These are phyloP conservation scores for Zasmidium citrigriseum DNA, from an alignment of 2,329 filamentous ascomycete species.

Conservation along the genomic window DNA sequence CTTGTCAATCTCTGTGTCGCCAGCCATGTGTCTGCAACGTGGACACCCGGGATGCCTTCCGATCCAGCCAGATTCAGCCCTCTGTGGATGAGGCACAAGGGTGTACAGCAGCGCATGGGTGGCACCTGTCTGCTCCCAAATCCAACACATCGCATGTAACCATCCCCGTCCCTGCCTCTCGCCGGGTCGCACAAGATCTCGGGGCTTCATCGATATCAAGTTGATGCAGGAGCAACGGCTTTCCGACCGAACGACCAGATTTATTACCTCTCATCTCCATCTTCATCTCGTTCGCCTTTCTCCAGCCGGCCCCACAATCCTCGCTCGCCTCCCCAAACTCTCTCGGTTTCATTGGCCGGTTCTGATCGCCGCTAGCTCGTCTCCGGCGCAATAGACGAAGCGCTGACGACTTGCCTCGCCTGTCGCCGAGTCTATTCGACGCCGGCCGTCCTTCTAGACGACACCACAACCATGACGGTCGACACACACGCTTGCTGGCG, in stretches of 20 bases:
- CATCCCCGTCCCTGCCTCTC: not conserved
- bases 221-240: not conserved
- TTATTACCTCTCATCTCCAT: not conserved
- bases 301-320: not conserved
- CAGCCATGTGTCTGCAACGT: not conserved
- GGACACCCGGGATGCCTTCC: not conserved
- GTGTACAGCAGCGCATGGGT: not conserved
- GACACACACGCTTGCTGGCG: not conserved
- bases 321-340: not conserved
- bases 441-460: slow-evolving; percentile 10
- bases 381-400: slow-evolving; percentile 22
- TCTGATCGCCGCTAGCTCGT: slow-evolving; percentile 24
- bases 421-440: slow-evolving; percentile 21
- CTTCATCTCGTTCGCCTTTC: not conserved
- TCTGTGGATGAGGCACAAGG: not conserved
- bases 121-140: not conserved
- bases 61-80: not conserved
- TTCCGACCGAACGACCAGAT: no score
- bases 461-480: not conserved
- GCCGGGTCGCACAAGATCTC: not conserved
- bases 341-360: slow-evolving; percentile 10
- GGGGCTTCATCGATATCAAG: not conserved
- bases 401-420: slow-evolving; percentile 24
- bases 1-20: not conserved
- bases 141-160: not conserved